A percentile compares a stretch with the other conserved stretches of the same genome.
Conservation (phyloP, 768 basidiomycete genomes). For the Neoboletus brunneissimus region DNA sequence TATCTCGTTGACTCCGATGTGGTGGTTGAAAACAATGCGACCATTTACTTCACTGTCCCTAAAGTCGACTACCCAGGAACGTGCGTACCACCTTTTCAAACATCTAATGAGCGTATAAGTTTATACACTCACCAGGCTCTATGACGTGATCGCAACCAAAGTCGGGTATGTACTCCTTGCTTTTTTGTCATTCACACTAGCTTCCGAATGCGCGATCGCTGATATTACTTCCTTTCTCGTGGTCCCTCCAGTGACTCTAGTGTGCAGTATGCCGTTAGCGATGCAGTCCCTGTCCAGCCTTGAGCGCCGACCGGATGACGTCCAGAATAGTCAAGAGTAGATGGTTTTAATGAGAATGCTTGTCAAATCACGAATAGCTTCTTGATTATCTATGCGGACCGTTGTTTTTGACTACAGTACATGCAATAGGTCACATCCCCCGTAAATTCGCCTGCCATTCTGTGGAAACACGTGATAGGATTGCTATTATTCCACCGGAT, state of each 20-base stretch:
- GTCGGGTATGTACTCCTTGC: background rate
- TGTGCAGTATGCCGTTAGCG: background rate
- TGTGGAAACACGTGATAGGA: no score
- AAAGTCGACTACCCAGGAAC: rapidly evolving
- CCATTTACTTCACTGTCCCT: rapidly evolving
- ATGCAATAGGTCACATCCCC: no score
- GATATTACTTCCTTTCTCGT: no score
- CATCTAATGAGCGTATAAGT: background rate
- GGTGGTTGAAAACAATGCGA: rapidly evolving
- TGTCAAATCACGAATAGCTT: no score
- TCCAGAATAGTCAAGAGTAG: no score
- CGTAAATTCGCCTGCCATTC: background rate
- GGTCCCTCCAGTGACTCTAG: background rate
- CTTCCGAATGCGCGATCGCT: background rate
- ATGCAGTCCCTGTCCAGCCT: background rate
- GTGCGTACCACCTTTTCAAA: background rate
- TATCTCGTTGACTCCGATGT: no score
- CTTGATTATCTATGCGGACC: no score
- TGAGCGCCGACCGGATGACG: background rate
- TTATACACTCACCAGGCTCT: background rate
- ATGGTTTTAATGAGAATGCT: no score
- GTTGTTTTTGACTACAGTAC: no score
- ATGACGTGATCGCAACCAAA: background rate
- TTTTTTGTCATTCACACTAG: background rate
- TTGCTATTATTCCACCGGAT: no score